phyloP scores from a whole-genome alignment of 2,329 filamentous ascomycete genomes.

The Thielaviopsis euricoi region DNA sequence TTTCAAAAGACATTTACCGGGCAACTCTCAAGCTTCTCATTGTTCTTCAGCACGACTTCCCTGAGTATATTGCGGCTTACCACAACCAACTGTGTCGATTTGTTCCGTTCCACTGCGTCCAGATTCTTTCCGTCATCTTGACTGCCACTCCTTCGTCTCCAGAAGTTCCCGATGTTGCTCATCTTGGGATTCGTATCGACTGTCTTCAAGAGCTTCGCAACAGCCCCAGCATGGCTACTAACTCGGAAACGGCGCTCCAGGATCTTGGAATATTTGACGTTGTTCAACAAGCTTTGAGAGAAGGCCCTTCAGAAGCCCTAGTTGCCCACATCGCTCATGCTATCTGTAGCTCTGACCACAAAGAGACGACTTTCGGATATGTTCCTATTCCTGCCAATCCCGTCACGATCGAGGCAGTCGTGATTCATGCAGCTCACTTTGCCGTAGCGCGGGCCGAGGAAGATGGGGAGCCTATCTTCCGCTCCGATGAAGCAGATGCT shows the following conservation, averaged over 20 bases:
- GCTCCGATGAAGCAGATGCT: slow-evolving; percentile 34
- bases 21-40: slow-evolving; percentile 69
- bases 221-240: slow-evolving; percentile 46
- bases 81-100: slow-evolving; percentile 66
- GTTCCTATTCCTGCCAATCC: slow-evolving; percentile 52
- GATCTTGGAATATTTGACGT: slow-evolving; percentile 40
- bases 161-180: slow-evolving; percentile 59
- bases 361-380: slow-evolving; percentile 46
- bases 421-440: slow-evolving; percentile 64
- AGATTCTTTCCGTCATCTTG: slow-evolving; percentile 77
- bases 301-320: slow-evolving; percentile 52
- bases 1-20: slow-evolving; percentile 71
- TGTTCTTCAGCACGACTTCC: slow-evolving; percentile 83
- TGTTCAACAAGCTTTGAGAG: slow-evolving; percentile 40
- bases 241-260: slow-evolving; percentile 39
- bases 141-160: slow-evolving; percentile 62
- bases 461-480: slow-evolving; percentile 40
- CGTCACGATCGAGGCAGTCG: slow-evolving; percentile 60
- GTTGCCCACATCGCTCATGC: slow-evolving; percentile 62
- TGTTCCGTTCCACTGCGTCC: slow-evolving; percentile 69
- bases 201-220: slow-evolving; percentile 58
- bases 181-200: slow-evolving; percentile 59
- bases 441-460: slow-evolving; percentile 45
- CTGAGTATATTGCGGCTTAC: slow-evolving; percentile 80
- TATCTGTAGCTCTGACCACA: slow-evolving; percentile 38